A percentile compares a stretch with the other conserved stretches of the same genome.
phyloP scores from a whole-genome alignment of 169 alveolate species.

The Perkinsus chesapeaki region DNA sequence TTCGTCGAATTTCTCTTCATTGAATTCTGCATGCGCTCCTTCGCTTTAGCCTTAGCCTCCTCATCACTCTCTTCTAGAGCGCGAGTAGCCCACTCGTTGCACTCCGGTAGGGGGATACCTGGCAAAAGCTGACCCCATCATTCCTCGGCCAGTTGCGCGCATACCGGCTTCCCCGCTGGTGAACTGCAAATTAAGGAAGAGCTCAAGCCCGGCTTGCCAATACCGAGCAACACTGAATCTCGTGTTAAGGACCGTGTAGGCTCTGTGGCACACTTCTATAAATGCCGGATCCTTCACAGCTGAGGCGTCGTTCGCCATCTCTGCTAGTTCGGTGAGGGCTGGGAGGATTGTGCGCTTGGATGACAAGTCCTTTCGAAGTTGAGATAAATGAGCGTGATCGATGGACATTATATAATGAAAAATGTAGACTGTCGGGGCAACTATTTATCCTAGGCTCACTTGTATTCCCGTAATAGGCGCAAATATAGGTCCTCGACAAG shows the following conservation, averaged over 20 bases:
- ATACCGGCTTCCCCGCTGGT: neutral
- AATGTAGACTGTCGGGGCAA: no score
- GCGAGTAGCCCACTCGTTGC: neutral
- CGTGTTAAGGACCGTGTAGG: neutral
- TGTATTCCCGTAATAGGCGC: no score
- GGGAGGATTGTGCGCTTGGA: neutral
- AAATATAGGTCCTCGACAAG: no score
- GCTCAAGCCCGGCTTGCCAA: neutral
- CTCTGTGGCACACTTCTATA: neutral
- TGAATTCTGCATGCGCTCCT: neutral
- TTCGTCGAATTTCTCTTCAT: neutral
- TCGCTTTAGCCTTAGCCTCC: neutral
- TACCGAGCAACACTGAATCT: neutral
- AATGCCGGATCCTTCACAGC: neutral
- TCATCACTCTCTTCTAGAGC: neutral
- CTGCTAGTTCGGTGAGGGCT: neutral
- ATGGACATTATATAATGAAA: neutral
- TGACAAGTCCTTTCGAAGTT: neutral
- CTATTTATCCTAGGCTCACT: no score
- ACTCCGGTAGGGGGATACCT: neutral
- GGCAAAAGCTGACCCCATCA: neutral
- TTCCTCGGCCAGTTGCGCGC: neutral
- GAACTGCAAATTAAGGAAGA: neutral
- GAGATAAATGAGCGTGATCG: neutral
- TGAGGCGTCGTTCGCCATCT: neutral